Evolutionary conservation across 2,329 filamentous ascomycete species (phyloP), one percentile per base, ranked within the genome.

Genomic region (Furcasterigmium sp.): DNA sequence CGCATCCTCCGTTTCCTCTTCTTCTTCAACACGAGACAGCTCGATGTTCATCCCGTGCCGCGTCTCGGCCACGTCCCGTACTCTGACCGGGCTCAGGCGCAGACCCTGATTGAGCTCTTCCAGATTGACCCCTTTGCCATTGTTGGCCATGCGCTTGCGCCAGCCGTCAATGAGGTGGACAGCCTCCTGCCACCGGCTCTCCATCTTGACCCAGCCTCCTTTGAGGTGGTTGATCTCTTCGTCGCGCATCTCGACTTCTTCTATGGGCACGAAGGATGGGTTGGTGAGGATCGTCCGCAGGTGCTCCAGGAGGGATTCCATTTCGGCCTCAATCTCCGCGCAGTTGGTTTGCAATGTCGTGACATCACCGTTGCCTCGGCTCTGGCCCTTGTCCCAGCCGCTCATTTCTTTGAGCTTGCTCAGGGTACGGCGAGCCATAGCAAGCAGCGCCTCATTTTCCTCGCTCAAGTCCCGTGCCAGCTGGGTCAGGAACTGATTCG

Each of bases 231-330:
- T 75, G 51, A 98, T 97, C 60, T 96, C 91, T 46, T 94, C 85
- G 51, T 98, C 91, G 43, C 91, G 82, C n/a, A 90, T 68, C 57
- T 94, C 84, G 3, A 98, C 89, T 61, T 97, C 93, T 55, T 97
- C 93, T 18, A 97, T 80, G 1, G 91, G 87, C 13, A 96, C 93
- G 60, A 97, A 98, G 3, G 91, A 95, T 2, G 93, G 93, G 57
- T 97, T 97, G 8, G 90, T 96, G 36, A 98, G 73, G 29, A 98
- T 79, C 3, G 78, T 85, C 51, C 86, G 80, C 50, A 98, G 76
- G 57, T 95, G 89, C 26, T 86, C 81, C 47, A 97, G 73, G 9
- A 95, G 82, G 7, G 71, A 71, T 42, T 91, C 84, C 65, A 96
- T 80, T 50, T 94, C 86, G 8, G 67, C 59, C 1, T 85, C 80